phyloP scores from a whole-genome alignment of 2,329 filamentous ascomycete genomes.

The Trichoderma atrobrunneum region DNA sequence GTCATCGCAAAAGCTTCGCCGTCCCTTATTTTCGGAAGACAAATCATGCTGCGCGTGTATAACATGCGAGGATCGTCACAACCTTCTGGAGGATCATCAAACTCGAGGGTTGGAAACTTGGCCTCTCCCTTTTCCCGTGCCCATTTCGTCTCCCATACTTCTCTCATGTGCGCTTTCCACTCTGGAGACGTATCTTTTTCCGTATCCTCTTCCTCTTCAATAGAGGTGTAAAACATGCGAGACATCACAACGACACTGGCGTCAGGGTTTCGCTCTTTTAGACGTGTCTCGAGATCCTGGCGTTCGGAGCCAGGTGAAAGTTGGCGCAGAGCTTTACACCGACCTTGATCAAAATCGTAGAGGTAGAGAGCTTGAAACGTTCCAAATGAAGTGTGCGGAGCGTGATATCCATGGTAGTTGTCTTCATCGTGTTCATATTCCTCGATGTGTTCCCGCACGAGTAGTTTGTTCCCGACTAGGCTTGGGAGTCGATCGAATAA shows the following conservation, averaged over 20 bases:
- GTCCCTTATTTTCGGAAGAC: background rate
- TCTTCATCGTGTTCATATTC: background rate
- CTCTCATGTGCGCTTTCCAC: background rate
- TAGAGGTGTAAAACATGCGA: background rate
- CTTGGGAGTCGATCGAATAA: background rate
- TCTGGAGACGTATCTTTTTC: background rate
- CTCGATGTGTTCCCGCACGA: background rate
- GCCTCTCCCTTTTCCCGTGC: slow-evolving; percentile 5
- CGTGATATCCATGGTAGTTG: background rate
- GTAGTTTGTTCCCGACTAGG: background rate
- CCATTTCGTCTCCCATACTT: background rate
- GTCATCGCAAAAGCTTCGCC: slow-evolving; percentile 4
- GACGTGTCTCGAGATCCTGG: background rate
- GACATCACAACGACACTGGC: slow-evolving; percentile 1
- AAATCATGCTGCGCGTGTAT: background rate
- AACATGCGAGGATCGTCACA: background rate
- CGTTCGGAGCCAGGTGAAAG: background rate
- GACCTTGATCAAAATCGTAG: slow-evolving; percentile 6
- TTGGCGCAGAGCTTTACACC: background rate
- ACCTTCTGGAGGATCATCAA: background rate
- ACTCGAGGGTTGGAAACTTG: background rate
- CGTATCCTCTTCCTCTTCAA: background rate
- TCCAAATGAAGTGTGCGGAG: background rate
- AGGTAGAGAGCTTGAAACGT: slow-evolving; percentile 1
- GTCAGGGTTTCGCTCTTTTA: background rate